Evolutionary conservation across 768 basidiomycete genomes (phyloP).

Genomic region (Lepiota brunneoincarnata): DNA sequence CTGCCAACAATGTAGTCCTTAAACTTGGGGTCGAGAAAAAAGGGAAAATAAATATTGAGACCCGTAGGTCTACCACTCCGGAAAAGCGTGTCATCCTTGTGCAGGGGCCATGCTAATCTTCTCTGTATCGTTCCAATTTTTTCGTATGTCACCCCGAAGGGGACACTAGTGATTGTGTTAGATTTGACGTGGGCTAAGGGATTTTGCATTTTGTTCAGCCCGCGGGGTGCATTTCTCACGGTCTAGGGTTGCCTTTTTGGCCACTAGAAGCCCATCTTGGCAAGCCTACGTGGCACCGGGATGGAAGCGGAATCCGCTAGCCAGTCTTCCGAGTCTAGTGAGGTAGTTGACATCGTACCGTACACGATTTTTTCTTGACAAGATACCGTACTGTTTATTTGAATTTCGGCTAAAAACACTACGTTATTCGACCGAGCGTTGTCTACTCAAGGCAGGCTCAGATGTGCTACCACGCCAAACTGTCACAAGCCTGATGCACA

Average conservation of each 20-base stretch:
- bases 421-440: too few relatives aligned
- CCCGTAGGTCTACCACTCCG: conserved; percentile 78
- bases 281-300: neutral
- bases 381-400: too few relatives aligned
- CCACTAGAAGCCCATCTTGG: neutral
- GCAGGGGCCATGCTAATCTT: conserved; percentile 99
- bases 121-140: conserved; percentile 99
- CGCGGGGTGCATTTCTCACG: neutral
- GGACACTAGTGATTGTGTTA: neutral
- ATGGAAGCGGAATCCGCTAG: neutral
- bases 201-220: conserved; percentile 1
- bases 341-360: neutral
- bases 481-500: too few relatives aligned
- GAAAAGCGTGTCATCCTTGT: conserved; percentile 99
- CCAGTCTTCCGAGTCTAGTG: neutral
- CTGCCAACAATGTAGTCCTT: too few relatives aligned
- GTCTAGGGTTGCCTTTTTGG: neutral
- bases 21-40: too few relatives aligned
- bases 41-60: conserved; percentile 52
- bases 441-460: too few relatives aligned
- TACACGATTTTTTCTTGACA: neutral
- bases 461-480: too few relatives aligned
- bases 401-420: too few relatives aligned
- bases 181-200: too few relatives aligned
- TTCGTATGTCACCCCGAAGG: conserved; percentile 41